Conservation (phyloP, 805 yeast species). For the Starmerella bacillaris region DNA sequence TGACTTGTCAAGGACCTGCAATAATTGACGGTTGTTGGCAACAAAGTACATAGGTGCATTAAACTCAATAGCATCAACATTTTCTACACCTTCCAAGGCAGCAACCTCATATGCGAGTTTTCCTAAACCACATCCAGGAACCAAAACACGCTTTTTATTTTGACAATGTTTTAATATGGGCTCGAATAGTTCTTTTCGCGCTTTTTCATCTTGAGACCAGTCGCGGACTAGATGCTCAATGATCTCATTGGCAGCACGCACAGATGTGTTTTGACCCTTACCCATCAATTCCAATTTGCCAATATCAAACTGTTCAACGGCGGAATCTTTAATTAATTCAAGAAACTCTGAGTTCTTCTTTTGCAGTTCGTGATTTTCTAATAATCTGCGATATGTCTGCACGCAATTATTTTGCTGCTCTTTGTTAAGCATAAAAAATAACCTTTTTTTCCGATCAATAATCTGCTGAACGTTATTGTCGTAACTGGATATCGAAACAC, state of each 20-base stretch:
- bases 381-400: slow-evolving; percentile 36
- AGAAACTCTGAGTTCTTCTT: slow-evolving; percentile 33
- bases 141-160: slow-evolving; percentile 28
- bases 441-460: slow-evolving; percentile 14
- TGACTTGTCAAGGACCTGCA: slow-evolving; percentile 4
- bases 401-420: slow-evolving; percentile 39
- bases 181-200: slow-evolving; percentile 34
- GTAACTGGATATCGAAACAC: neutral
- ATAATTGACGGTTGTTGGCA: slow-evolving; percentile 18
- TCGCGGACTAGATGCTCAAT: slow-evolving; percentile 65
- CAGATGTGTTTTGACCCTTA: slow-evolving; percentile 21
- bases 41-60: slow-evolving; percentile 60
- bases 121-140: slow-evolving; percentile 85
- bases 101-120: slow-evolving; percentile 50
- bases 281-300: slow-evolving; percentile 28
- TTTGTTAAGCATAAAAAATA: slow-evolving; percentile 28
- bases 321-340: slow-evolving; percentile 27
- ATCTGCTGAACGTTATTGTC: slow-evolving; percentile 5
- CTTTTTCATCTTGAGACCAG: slow-evolving; percentile 42
- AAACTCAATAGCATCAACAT: slow-evolving; percentile 57
- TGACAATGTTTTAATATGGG: slow-evolving; percentile 28
- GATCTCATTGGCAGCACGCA: slow-evolving; percentile 23
- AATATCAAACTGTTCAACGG: slow-evolving; percentile 26
- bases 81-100: neutral
- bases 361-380: slow-evolving; percentile 31